Conservation (phyloP, 1,139 yeast species). For the Pichia sp. region DNA sequence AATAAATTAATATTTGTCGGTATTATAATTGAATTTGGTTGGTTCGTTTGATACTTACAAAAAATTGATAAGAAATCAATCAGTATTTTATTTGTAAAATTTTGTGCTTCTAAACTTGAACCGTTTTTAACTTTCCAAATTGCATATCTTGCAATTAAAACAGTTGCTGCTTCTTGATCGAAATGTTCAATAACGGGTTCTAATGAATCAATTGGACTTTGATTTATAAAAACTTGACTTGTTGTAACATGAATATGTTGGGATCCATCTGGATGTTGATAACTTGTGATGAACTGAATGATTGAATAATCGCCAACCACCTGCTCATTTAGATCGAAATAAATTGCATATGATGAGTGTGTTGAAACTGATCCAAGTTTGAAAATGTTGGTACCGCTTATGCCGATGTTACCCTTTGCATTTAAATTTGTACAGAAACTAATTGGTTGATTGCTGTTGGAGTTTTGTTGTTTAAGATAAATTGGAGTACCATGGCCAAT, state of each 20-base stretch:
- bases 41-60: constrained; percentile 72
- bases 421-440: constrained; percentile 15
- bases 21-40: constrained; percentile 63
- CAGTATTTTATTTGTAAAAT: constrained; percentile 76
- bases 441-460: not conserved
- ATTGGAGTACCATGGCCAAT: constrained; percentile 50
- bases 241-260: constrained; percentile 46
- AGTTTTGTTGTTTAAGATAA: constrained; percentile 19
- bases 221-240: constrained; percentile 26
- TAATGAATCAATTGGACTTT: constrained; percentile 22
- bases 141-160: constrained; percentile 50
- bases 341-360: constrained; percentile 52
- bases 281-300: constrained; percentile 69
- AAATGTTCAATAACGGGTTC: constrained; percentile 22
- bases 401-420: constrained; percentile 34
- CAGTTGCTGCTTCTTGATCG: constrained; percentile 49
- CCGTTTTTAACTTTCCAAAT: constrained; percentile 42
- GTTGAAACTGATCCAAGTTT: constrained; percentile 50
- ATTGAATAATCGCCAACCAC: constrained; percentile 31
- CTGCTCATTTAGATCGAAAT: constrained; percentile 43
- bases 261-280: constrained; percentile 52
- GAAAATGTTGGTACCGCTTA: constrained; percentile 55
- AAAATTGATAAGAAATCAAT: constrained; percentile 76
- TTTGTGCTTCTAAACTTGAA: constrained; percentile 64
- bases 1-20: constrained; percentile 66